Evolutionary conservation across 1,284 basidiomycete genomes (phyloP), one percentile per base, ranked within the genome.

Genomic region (Wallemia ichthyophaga): DNA sequence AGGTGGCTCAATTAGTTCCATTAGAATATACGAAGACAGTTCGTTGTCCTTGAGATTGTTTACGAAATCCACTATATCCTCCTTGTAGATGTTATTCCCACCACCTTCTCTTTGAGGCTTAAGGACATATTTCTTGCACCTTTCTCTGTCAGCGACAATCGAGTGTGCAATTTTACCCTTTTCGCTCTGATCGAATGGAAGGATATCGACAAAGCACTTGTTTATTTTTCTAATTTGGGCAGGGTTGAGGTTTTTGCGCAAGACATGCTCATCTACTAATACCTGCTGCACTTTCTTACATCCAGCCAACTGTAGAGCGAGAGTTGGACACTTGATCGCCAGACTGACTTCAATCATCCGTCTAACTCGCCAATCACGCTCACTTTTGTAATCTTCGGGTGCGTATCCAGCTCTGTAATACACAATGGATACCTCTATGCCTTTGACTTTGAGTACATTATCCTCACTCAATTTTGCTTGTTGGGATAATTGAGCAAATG

Each of bases 31-130:
- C 1, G 82, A 88, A 62, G 76, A 73, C 7, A 78, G 74, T 66
- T 82, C 78, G 55, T 72, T 70, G 0, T 62, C 64, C 0, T 75
- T 71, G 1, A 94, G 73, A 1, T 68, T 65, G 3, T 80, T 76
- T 1, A 95, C 73, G 69, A 88, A 88, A 0, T 73, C 64, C 0
- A 83, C 85, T 59, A 96, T 95, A 58, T 83, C 79, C 2, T 72
- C 70, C 59, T 84, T 82, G 72, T 96, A 98, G 25, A 96, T 78
- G 66, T 98, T 98, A 69, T 98, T 94, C 1, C 92, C 92, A 0
- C 94, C 92, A 2, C 94, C 92, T 72, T 98, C 87, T 21, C 91
- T 77, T 69, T 96, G 91, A 0, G 92, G 92, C 69, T 98, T 96
- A 58, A 96, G 75, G 1, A 96, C 94, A 56, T 85, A 80, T 15